A percentile compares a stretch with the other conserved stretches of the same genome.
These are phyloP conservation scores for Coemansia sp. DNA, from an alignment of 192 early-diverging fungal species.

Conservation along the genomic window DNA sequence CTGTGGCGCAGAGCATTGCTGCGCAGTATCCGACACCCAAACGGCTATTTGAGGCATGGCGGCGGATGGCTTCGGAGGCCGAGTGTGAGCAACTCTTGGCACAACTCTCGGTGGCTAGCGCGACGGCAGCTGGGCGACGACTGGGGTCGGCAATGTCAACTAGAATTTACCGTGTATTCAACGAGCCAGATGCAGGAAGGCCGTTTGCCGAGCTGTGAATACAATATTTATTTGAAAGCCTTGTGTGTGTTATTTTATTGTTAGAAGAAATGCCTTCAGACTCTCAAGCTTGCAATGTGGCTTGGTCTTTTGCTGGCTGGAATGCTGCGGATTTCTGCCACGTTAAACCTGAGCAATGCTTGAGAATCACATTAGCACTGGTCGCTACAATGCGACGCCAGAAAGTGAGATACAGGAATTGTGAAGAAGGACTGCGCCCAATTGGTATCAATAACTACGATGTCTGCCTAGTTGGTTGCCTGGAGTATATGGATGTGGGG, in stretches of 20 bases:
- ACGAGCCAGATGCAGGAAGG: slow-evolving; percentile 26
- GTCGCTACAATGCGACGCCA: too few species aligned
- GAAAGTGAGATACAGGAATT: too few species aligned
- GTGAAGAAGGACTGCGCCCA: too few species aligned
- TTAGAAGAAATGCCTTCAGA: not conserved
- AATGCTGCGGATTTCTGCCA: too few species aligned
- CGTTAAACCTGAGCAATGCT: too few species aligned
- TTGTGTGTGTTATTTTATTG: not conserved
- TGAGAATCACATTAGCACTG: too few species aligned
- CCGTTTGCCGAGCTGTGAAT: slow-evolving; percentile 32
- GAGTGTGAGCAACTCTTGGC: slow-evolving; percentile 36
- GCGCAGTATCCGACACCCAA: slow-evolving; percentile 36
- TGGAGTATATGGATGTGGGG: too few species aligned
- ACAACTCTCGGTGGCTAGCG: slow-evolving; percentile 18
- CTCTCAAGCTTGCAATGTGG: too few species aligned
- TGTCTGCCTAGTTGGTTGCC: too few species aligned
- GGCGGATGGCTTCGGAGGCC: not conserved
- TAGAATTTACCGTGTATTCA: slow-evolving; percentile 34
- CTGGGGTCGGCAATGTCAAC: slow-evolving; percentile 36
- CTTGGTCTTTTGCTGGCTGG: too few species aligned
- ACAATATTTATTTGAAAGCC: not conserved
- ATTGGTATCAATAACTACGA: too few species aligned
- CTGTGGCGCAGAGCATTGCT: slow-evolving; percentile 38
- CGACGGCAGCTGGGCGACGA: slow-evolving; percentile 21
- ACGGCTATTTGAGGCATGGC: slow-evolving; percentile 38